Evolutionary conservation across 805 yeast genomes (phyloP).

Genomic region (Candida pseudofarinosa): DNA sequence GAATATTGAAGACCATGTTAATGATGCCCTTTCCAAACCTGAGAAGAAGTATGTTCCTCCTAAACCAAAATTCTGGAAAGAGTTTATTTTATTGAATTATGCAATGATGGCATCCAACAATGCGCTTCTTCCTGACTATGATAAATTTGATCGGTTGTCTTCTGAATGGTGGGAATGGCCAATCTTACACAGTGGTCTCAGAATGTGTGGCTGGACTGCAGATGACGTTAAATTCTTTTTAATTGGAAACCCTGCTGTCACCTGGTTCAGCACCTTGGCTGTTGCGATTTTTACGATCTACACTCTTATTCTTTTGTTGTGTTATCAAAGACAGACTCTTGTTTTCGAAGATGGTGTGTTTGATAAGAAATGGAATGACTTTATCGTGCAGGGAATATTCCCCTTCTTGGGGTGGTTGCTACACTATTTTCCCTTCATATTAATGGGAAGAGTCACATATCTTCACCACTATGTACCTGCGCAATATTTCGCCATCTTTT

Average conservation of each 20-base stretch:
- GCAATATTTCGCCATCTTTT: slow-evolving; percentile 62
- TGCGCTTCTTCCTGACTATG: slow-evolving; percentile 74
- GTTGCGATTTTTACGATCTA: slow-evolving; percentile 19
- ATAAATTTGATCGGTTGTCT: slow-evolving; percentile 67
- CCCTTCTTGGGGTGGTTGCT: slow-evolving; percentile 39
- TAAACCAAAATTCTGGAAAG: slow-evolving; percentile 57
- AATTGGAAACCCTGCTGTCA: slow-evolving; percentile 74
- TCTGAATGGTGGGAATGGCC: slow-evolving; percentile 91
- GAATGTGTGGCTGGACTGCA: slow-evolving; percentile 71
- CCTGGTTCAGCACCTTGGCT: slow-evolving; percentile 47
- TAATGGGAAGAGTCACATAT: slow-evolving; percentile 43
- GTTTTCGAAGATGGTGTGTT: slow-evolving; percentile 14
- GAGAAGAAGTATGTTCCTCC: slow-evolving; percentile 32
- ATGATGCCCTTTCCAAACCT: slow-evolving; percentile 41
- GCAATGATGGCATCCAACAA: slow-evolving; percentile 89
- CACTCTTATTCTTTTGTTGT: slow-evolving; percentile 13
- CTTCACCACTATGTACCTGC: slow-evolving; percentile 45
- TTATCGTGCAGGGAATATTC: slow-evolving; percentile 27
- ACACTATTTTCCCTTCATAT: slow-evolving; percentile 37
- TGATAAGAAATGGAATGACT: slow-evolving; percentile 23
- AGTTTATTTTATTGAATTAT: slow-evolving; percentile 68
- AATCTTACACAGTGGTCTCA: slow-evolving; percentile 65
- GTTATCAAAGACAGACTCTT: slow-evolving; percentile 32
- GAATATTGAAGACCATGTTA: slow-evolving; percentile 71
- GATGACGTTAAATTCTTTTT: slow-evolving; percentile 58